Conservation (phyloP, 768 basidiomycete species). For the Clathrus columnatus region DNA sequence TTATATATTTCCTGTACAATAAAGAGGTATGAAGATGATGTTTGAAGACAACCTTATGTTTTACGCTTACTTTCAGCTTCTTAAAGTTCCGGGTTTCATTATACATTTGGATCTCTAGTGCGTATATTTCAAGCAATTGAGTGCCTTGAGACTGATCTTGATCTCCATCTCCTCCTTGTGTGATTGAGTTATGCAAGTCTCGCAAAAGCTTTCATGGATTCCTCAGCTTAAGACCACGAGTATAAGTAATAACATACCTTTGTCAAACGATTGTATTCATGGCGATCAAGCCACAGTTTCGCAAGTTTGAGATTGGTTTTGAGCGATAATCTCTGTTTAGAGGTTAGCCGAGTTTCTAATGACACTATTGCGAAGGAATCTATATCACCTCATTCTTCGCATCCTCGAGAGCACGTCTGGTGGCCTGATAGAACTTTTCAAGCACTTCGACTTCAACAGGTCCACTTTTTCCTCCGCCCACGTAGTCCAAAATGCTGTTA, state of each 20-base stretch:
- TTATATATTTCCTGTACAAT: constrained; percentile 88
- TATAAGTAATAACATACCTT: constrained; percentile 45
- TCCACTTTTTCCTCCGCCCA: constrained; percentile 51
- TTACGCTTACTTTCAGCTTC: constrained; percentile 70
- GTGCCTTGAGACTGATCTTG: constrained; percentile 88
- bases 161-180: constrained; percentile 57
- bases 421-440: constrained; percentile 92
- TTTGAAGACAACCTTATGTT: neutral
- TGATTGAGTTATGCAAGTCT: constrained; percentile 64
- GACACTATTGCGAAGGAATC: no score
- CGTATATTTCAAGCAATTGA: constrained; percentile 91
- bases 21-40: neutral
- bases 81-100: constrained; percentile 94
- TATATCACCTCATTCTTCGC: constrained; percentile 93
- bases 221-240: no score
- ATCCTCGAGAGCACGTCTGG: constrained; percentile 81
- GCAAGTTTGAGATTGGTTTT: constrained; percentile 97
- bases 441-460: constrained; percentile 61
- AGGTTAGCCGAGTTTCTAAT: no score
- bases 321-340: constrained; percentile 69
- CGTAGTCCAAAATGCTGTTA: constrained; percentile 96
- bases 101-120: constrained; percentile 99
- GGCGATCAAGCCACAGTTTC: constrained; percentile 93
- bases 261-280: constrained; percentile 77
- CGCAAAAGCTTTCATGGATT: constrained; percentile 50